Evolutionary conservation across 805 yeast genomes (phyloP).

Genomic region (Zygoascus bituminiphila): DNA sequence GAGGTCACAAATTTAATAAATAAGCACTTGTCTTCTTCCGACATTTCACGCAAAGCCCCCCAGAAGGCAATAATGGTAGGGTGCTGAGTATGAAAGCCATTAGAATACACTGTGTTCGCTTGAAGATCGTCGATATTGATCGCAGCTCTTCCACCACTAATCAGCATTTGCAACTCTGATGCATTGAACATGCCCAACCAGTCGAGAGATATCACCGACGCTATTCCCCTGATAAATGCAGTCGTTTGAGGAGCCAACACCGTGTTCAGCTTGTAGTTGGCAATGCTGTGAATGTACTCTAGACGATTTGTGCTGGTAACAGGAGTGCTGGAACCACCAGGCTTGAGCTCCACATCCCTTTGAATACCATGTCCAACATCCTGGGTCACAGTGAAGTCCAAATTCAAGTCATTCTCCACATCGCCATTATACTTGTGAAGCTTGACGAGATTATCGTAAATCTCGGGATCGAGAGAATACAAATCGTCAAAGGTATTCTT

Average conservation of each 20-base stretch:
- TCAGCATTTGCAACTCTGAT: slow-evolving; percentile 70
- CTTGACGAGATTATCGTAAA: slow-evolving; percentile 58
- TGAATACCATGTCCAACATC: slow-evolving; percentile 27
- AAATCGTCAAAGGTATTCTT: slow-evolving; percentile 70
- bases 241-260: slow-evolving; percentile 50
- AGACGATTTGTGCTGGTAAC: slow-evolving; percentile 57
- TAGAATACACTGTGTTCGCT: slow-evolving; percentile 56
- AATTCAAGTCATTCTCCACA: slow-evolving; percentile 47
- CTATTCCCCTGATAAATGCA: slow-evolving; percentile 62
- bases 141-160: slow-evolving; percentile 67
- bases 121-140: slow-evolving; percentile 66
- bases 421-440: slow-evolving; percentile 45
- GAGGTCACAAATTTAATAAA: slow-evolving; percentile 86
- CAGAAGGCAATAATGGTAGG: slow-evolving; percentile 61
- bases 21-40: slow-evolving; percentile 49
- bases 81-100: slow-evolving; percentile 39
- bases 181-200: slow-evolving; percentile 88
- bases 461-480: slow-evolving; percentile 55
- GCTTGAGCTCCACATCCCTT: slow-evolving; percentile 47
- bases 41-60: slow-evolving; percentile 66
- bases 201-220: slow-evolving; percentile 53
- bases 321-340: slow-evolving; percentile 46
- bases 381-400: slow-evolving; percentile 60
- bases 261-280: slow-evolving; percentile 70
- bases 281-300: slow-evolving; percentile 66